A percentile compares a stretch with the other conserved stretches of the same genome.
phyloP scores from a whole-genome alignment of 2,329 filamentous ascomycete genomes.

The Chalara sp. region DNA sequence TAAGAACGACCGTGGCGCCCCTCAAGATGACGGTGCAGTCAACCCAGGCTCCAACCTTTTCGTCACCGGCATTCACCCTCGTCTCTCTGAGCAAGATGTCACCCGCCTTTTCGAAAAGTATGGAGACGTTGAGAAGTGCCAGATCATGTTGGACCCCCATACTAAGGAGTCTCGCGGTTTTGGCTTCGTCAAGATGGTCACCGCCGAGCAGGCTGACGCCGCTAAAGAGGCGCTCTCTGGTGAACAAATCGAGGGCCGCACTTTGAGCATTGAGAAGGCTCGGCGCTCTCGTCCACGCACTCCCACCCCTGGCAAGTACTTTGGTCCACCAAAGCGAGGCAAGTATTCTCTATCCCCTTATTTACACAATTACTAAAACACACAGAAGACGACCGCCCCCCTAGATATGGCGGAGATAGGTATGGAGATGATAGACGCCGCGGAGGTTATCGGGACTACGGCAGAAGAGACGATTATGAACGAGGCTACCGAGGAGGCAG shows the following conservation, averaged over 20 bases:
- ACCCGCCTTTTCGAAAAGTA: slow-evolving; percentile 97
- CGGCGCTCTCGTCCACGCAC: slow-evolving; percentile 91
- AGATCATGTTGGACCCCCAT: slow-evolving; percentile 98
- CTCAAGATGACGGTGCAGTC: slow-evolving; percentile 63
- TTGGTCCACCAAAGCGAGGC: slow-evolving; percentile 96
- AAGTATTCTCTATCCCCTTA: slow-evolving; percentile 41
- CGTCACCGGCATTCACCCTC: slow-evolving; percentile 95
- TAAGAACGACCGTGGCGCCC: slow-evolving; percentile 39
- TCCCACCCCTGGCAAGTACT: slow-evolving; percentile 97
- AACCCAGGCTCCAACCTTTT: slow-evolving; percentile 98
- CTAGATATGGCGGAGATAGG: slow-evolving; percentile 28
- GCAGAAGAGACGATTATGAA: slow-evolving; percentile 37
- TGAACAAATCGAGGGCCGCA: slow-evolving; percentile 90
- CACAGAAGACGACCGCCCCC: slow-evolving; percentile 36
- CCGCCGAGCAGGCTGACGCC: slow-evolving; percentile 88
- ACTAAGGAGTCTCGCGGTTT: slow-evolving; percentile 98
- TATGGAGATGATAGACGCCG: slow-evolving; percentile 19
- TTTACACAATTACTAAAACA: slow-evolving; percentile 29
- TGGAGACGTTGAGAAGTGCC: slow-evolving; percentile 96
- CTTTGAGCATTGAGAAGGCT: slow-evolving; percentile 97
- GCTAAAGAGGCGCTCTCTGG: slow-evolving; percentile 95
- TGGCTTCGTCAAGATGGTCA: slow-evolving; percentile 98
- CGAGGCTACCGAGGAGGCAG: slow-evolving; percentile 33
- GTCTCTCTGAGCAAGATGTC: slow-evolving; percentile 82
- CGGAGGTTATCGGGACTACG: slow-evolving; percentile 19